Evolutionary conservation across 148 eudicot species (phyloP).

Genomic region (Diospyros kaki): DNA sequence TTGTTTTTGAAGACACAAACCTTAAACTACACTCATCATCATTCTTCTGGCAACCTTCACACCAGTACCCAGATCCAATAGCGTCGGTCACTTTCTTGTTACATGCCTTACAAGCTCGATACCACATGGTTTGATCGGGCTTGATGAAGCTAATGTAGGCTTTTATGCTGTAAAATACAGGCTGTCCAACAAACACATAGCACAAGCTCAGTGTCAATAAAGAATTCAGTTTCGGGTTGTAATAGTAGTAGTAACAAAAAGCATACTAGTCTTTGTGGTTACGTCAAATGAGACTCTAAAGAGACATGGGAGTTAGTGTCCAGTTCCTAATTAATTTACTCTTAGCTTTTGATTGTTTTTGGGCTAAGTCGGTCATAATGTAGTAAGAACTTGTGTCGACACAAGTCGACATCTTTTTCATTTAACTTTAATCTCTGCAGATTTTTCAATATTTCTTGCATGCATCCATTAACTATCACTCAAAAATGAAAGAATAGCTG

Average conservation of each 20-base stretch:
- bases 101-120: constrained; percentile 93
- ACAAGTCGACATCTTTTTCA: not conserved
- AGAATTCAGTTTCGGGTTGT: not conserved
- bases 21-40: constrained; percentile 79
- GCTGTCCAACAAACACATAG: constrained; percentile 39
- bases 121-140: constrained; percentile 91
- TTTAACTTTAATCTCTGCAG: not conserved
- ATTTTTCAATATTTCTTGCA: not conserved
- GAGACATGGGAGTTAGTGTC: not conserved
- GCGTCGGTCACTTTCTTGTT: constrained; percentile 94
- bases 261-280: not conserved
- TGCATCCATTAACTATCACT: not conserved
- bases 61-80: constrained; percentile 89
- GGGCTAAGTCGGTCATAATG: too few species aligned
- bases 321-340: too few species aligned
- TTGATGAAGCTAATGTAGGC: constrained; percentile 72
- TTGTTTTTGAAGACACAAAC: constrained; percentile 26
- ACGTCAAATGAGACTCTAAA: not conserved
- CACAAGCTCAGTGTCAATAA: not conserved
- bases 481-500: not conserved
- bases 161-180: constrained; percentile 67
- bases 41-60: constrained; percentile 92
- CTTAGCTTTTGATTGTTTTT: too few species aligned
- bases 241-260: not conserved
- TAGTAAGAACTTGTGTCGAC: too few species aligned